Base-by-base conservation (phyloP, 768 basidiomycete genomes). In the Neoboletus brunneissimus region DNA sequence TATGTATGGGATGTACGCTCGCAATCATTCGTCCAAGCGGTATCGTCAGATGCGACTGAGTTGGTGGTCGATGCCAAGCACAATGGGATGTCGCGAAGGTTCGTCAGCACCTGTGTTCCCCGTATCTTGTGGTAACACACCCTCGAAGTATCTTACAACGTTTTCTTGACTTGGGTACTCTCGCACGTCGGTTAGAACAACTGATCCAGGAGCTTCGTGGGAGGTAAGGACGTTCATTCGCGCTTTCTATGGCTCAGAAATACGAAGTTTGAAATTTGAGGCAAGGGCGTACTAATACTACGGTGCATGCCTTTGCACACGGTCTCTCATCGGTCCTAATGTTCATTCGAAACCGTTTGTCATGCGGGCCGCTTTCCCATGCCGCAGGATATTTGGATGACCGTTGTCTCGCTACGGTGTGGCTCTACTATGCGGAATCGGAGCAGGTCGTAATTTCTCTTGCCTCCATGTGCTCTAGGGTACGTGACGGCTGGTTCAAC, bases 141-240 rank as follows among this genome's bases (percentile, higher is more conserved):
- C 25, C 2, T 48, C 25, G 18, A 56, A 91, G 89, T 67, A 66
- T 88, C 7, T 68, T 84, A 23, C 70, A 74, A 37, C 79, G 86
- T 7, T 92, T 92, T 68, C 57, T 89, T 31, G 78, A 75, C 8
- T 84, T 93, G 47, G 91, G 91, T 8, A 83, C 83, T 0, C 67
- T 85, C 3, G 66, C 88, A 38, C 82, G 89, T 44, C 81, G 91
- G 22, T 64, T 92, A 8, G 89, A 93, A 50, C 69, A 72, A 3
- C 66, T 89, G 4, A 60, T 85, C 4, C 68, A 70, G 16, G 59
- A 62, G 9, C 66, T 87, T n/a, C 78, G 82, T 45, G 57, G 62
- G 37, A 81, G 78, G 89, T 89, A 54, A 48, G 70, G 55, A 29
- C 45, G 22, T 9, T 11, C 13, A 22, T 51, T 50, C n/a, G 15